A percentile compares a stretch with the other conserved stretches of the same genome.
phyloP scores from a whole-genome alignment of 129 eudicot species.

The Escallonia rubra region DNA sequence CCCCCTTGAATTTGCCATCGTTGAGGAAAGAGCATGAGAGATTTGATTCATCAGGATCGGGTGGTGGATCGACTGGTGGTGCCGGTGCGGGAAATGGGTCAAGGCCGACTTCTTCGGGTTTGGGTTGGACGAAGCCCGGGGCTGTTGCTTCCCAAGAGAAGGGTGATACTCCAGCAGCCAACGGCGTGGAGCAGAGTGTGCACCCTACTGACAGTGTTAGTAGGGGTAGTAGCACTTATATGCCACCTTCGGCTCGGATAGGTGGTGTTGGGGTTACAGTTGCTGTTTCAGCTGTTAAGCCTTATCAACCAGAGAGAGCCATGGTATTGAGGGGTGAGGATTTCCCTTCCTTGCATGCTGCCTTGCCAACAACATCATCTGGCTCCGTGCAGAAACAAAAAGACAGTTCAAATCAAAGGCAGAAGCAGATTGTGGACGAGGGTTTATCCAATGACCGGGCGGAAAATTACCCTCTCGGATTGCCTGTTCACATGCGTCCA shows the following conservation, averaged over 20 bases:
- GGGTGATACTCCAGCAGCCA: slow-evolving; percentile 26
- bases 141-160: slow-evolving; percentile 47
- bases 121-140: slow-evolving; percentile 90
- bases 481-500: slow-evolving; percentile 37
- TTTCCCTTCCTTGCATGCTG: slow-evolving; percentile 87
- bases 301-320: slow-evolving; percentile 33
- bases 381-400: slow-evolving; percentile 60
- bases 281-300: slow-evolving; percentile 27
- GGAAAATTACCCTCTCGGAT: slow-evolving; percentile 27
- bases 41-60: slow-evolving; percentile 37
- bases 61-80: slow-evolving; percentile 60
- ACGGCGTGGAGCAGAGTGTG: slow-evolving; percentile 22
- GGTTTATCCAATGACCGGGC: slow-evolving; percentile 46
- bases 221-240: slow-evolving; percentile 41
- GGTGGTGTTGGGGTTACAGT: slow-evolving; percentile 21
- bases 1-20: slow-evolving; percentile 94
- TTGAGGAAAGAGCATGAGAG: slow-evolving; percentile 73
- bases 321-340: slow-evolving; percentile 94
- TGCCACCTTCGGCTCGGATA: slow-evolving; percentile 70
- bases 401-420: slow-evolving; percentile 49
- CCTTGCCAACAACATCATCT: slow-evolving; percentile 42
- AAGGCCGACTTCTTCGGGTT: slow-evolving; percentile 59
- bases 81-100: slow-evolving; percentile 55
- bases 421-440: slow-evolving; percentile 44
- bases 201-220: slow-evolving; percentile 27